A percentile compares a stretch with the other conserved stretches of the same genome.
These are phyloP conservation scores for Breviolum minutum DNA, from an alignment of 73 alveolate species.

Conservation along the genomic window DNA sequence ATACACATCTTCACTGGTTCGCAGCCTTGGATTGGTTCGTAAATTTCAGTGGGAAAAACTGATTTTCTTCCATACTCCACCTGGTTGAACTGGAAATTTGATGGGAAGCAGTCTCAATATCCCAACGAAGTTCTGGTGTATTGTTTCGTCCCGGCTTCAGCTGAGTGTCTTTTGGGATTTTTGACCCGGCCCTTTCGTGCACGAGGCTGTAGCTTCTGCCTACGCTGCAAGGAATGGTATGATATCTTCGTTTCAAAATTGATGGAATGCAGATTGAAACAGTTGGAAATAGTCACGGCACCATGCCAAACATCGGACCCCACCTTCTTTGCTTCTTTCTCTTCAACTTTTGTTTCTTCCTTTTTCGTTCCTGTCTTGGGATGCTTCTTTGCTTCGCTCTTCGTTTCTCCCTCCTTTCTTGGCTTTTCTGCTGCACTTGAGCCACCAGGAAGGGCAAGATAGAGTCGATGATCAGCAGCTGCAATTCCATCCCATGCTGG, in stretches of 20 bases:
- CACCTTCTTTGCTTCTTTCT: background rate
- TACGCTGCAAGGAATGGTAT: background rate
- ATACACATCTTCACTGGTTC: slow-evolving; percentile 84
- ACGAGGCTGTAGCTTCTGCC: no score
- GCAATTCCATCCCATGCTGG: slow-evolving; percentile 25
- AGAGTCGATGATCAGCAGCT: background rate
- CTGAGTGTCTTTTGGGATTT: no score
- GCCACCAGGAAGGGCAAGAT: background rate
- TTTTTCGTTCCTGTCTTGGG: background rate
- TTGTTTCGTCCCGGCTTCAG: no score
- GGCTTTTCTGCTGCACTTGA: background rate
- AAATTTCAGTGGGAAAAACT: no score
- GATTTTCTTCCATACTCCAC: no score
- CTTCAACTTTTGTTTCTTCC: background rate
- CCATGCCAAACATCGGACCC: background rate
- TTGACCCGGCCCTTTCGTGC: no score
- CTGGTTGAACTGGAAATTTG: no score
- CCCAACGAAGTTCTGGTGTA: no score
- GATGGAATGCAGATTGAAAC: background rate
- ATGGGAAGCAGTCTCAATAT: no score
- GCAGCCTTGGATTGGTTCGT: slow-evolving; percentile 8
- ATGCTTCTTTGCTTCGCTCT: background rate
- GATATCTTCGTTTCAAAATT: background rate
- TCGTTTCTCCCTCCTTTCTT: background rate
- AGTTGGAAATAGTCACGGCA: no score